These are phyloP conservation scores for Lasiodiplodia sp. DNA, from an alignment of 2,329 filamentous ascomycete genomes.

Conservation along the genomic window DNA sequence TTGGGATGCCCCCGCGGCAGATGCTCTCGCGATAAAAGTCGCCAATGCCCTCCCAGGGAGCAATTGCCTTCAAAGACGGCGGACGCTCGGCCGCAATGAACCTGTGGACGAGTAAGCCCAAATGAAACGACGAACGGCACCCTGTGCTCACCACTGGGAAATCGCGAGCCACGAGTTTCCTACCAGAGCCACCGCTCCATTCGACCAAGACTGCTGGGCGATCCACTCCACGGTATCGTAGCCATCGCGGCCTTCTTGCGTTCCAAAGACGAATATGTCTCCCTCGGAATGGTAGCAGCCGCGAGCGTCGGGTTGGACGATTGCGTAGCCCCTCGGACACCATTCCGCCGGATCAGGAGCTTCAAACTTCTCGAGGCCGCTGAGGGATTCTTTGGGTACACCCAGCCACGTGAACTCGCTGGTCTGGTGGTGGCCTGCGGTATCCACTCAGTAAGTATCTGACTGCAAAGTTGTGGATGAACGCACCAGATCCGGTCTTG, in stretches of 20 bases:
- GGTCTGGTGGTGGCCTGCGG: no score
- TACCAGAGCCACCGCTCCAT: constrained; percentile 27
- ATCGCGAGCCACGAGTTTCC: not conserved
- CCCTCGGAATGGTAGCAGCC: not conserved
- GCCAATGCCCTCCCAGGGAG: not conserved
- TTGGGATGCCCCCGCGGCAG: constrained; percentile 31
- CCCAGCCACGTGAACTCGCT: not conserved
- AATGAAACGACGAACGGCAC: not conserved
- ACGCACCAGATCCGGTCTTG: no score
- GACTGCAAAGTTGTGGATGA: no score
- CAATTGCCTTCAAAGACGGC: not conserved
- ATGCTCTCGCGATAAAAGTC: constrained; percentile 33
- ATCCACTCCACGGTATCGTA: not conserved
- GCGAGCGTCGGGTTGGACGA: not conserved
- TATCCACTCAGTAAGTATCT: no score
- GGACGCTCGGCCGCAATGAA: constrained; percentile 20
- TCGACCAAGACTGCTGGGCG: not conserved
- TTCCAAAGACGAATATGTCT: not conserved
- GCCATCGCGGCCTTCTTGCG: constrained; percentile 32
- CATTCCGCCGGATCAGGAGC: not conserved
- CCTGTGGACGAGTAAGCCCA: not conserved
- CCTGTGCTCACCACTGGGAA: constrained; percentile 13
- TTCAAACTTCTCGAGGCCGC: constrained; percentile 1
- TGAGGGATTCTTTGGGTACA: not conserved
- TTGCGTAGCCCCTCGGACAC: not conserved